These are phyloP conservation scores for Erodium maritimum DNA, from an alignment of 345 rosid genomes.

Conservation along the genomic window DNA sequence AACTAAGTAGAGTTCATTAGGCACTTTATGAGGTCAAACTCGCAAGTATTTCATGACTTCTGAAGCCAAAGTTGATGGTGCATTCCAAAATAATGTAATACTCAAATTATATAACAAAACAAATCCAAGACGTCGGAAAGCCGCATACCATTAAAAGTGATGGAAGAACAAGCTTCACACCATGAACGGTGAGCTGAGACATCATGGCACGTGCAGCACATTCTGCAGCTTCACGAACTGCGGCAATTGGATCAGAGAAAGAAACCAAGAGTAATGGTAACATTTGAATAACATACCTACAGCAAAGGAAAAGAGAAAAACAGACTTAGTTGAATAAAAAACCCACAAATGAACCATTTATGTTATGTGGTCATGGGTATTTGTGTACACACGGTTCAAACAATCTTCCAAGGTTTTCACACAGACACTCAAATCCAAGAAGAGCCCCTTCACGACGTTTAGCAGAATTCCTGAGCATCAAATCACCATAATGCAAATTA, in stretches of 20 bases:
- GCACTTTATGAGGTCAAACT: too few relatives aligned
- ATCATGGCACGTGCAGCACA: conserved; percentile 99
- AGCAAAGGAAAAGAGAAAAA: conserved; percentile 12
- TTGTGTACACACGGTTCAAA: conserved; percentile 77
- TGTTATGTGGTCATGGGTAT: background rate
- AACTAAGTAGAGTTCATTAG: too few relatives aligned
- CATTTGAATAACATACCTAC: conserved; percentile 91
- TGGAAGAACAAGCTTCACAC: conserved; percentile 96
- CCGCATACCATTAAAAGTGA: conserved; percentile 63
- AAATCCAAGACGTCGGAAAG: background rate
- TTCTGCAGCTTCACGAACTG: conserved; percentile 98
- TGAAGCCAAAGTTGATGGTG: too few relatives aligned
- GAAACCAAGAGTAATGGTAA: conserved; percentile 81
- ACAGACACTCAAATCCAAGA: conserved; percentile 90
- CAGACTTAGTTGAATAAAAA: background rate
- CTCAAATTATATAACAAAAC: background rate
- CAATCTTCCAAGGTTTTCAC: conserved; percentile 84
- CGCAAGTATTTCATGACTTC: too few relatives aligned
- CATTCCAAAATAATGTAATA: too few relatives aligned
- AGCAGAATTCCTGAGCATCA: conserved; percentile 55
- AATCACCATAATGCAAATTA: conserved; percentile 5
- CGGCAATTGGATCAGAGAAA: conserved; percentile 96
- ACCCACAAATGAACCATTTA: background rate
- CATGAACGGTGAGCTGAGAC: conserved; percentile 86
- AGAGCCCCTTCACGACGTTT: conserved; percentile 92